Percentiles rank a stretch among this genome's conserved stretches.
Evolutionary conservation across 1,139 yeast genomes (phyloP).

Genomic region (Pichia sp.): DNA sequence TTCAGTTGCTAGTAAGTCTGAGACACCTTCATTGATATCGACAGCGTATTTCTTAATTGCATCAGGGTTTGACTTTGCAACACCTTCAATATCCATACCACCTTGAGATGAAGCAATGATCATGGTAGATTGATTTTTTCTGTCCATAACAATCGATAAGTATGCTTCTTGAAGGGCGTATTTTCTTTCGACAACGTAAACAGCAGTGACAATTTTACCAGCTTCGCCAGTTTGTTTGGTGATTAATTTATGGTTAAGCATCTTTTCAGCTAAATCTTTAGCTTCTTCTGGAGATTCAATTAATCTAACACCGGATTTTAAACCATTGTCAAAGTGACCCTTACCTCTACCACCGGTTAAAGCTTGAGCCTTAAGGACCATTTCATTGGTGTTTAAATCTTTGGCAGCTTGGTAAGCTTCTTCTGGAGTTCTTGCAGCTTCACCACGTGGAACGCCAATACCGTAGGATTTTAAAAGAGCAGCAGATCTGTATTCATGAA

Average conservation of each 20-base stretch:
- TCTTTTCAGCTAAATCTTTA: slow-evolving; percentile 74
- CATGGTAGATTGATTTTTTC: slow-evolving; percentile 82
- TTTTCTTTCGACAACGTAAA: slow-evolving; percentile 91
- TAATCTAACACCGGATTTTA: slow-evolving; percentile 94
- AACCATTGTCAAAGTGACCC: slow-evolving; percentile 93
- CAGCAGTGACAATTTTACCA: slow-evolving; percentile 96
- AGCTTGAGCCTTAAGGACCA: slow-evolving; percentile 97
- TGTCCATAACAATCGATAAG: slow-evolving; percentile 90
- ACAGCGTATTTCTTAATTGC: slow-evolving; percentile 89
- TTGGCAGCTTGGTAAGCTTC: slow-evolving; percentile 82
- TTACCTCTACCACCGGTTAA: slow-evolving; percentile 99
- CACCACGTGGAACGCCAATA: slow-evolving; percentile 86
- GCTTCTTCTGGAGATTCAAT: slow-evolving; percentile 85
- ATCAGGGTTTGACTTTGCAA: slow-evolving; percentile 84
- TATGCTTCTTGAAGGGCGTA: slow-evolving; percentile 93
- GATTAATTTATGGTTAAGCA: slow-evolving; percentile 87
- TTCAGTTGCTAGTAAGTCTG: slow-evolving; percentile 66
- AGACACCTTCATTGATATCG: slow-evolving; percentile 71
- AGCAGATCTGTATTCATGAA: slow-evolving; percentile 96
- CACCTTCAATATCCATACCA: slow-evolving; percentile 99
- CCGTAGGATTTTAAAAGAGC: slow-evolving; percentile 71
- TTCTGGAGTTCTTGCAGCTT: slow-evolving; percentile 82
- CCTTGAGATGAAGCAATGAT: slow-evolving; percentile 97
- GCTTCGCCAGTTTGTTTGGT: slow-evolving; percentile 98
- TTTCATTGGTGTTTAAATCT: slow-evolving; percentile 60